These are phyloP conservation scores for Ceratocystis harringtonii DNA, from an alignment of 2,329 filamentous ascomycete genomes.

Conservation along the genomic window DNA sequence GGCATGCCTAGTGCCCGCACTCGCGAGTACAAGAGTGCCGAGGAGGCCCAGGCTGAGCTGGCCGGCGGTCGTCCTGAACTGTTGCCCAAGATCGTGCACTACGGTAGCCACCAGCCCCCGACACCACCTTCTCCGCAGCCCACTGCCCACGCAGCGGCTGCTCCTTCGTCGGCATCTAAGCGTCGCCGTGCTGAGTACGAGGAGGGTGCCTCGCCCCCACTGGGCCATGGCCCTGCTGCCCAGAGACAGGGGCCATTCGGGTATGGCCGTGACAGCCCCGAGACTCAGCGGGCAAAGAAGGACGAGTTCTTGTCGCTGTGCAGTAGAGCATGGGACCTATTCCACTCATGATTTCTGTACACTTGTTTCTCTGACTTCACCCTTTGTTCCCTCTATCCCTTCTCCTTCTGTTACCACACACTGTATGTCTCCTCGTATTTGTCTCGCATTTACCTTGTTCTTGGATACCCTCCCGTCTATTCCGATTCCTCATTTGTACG, in stretches of 20 bases:
- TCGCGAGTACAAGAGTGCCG: conserved; percentile 85
- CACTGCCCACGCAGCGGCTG: conserved; percentile 33
- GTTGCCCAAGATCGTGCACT: conserved; percentile 86
- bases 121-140: conserved; percentile 72
- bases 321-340: conserved; percentile 86
- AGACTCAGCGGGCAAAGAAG: conserved; percentile 71
- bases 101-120: conserved; percentile 82
- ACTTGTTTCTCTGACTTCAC: background rate
- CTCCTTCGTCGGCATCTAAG: conserved; percentile 35
- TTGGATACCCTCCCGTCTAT: conserved; percentile 7
- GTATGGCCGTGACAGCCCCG: conserved; percentile 67
- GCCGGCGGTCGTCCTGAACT: conserved; percentile 86
- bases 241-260: conserved; percentile 57
- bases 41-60: conserved; percentile 83
- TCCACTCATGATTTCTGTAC: conserved; percentile 56
- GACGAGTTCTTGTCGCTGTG: conserved; percentile 83
- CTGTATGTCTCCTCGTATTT: conserved; percentile 19
- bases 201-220: conserved; percentile 72
- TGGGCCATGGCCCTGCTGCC: conserved; percentile 55
- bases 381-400: background rate
- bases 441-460: conserved; percentile 27
- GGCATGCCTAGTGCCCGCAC: conserved; percentile 45
- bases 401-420: conserved; percentile 17
- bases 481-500: conserved; percentile 3
- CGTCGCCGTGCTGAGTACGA: conserved; percentile 86